Evolutionary conservation across 768 basidiomycete species (phyloP), one percentile per base, ranked within the genome.

Genomic region (Naganishia onofrii): DNA sequence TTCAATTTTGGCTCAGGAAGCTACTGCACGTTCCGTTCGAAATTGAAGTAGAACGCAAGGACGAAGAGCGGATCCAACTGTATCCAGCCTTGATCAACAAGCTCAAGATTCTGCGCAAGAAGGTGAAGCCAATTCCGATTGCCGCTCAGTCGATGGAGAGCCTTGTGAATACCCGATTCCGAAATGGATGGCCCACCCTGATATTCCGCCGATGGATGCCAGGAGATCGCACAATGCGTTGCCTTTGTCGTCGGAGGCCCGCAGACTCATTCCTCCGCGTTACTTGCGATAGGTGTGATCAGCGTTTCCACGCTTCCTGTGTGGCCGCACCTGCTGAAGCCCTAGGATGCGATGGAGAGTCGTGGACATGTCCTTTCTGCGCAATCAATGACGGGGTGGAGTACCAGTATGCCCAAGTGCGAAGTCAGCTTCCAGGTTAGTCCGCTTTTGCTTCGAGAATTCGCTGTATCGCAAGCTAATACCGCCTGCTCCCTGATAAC

Each of bases 311-410:
- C 54, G 51, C 73, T 26, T 63, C 57, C 21, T 81, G 80, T 66
- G 73, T 80, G 0, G 66, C 53, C 57, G 75, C 75, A 0, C 75
- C 75, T 19, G 23, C 42, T 2, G 71, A 75, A 17, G 52, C 67
- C 21, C 54, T 70, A 21, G 66, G 58, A 15, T 53, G 64, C 26
- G 69, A 66, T 55, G 56, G 53, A 5, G 71, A 75, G 34, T 21
- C 53, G 21, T 77, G 79, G 77, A 60, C 73, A n/a, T 80, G 79
- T 69, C 79, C 79, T 19, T 77, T 75, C 38, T 80, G 79, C 65
- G 52, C 71, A 4, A 74, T 78, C 32, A 77, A 77, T 31, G 74
- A 76, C 53, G 79, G 71, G 4, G 73, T 76, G 68, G 32, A 65
- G 31, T 78, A 78, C 63, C 55, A 52, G 31, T 75, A 75, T 48